Evolutionary conservation across 164 flowering plant species (phyloP).

Genomic region (Vitis rupestris): DNA sequence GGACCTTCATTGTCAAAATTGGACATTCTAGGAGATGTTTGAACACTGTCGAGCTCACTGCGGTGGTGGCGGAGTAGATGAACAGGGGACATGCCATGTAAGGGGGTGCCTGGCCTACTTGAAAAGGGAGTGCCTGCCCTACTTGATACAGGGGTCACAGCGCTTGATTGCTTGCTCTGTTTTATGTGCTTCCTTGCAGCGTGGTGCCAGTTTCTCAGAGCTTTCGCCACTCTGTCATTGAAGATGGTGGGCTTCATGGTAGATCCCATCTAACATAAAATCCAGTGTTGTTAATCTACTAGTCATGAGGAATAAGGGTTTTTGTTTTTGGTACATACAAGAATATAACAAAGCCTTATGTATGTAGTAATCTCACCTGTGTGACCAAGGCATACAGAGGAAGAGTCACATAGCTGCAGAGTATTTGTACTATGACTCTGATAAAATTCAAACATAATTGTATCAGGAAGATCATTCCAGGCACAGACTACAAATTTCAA

Average conservation of each 20-base stretch:
- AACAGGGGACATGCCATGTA: constrained; percentile 2
- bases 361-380: constrained; percentile 23
- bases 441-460: too few species aligned
- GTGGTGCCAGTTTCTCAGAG: constrained; percentile 13
- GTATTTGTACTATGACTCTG: neutral
- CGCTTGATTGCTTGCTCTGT: neutral
- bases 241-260: constrained; percentile 15
- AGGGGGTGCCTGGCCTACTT: neutral
- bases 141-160: constrained; percentile 6
- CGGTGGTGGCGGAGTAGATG: constrained; percentile 11
- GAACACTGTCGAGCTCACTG: constrained; percentile 9
- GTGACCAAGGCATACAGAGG: constrained; percentile 92
- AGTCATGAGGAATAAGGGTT: too few species aligned
- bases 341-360: too few species aligned
- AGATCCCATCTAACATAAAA: constrained; percentile 8
- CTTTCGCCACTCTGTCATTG: constrained; percentile 8
- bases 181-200: constrained; percentile 9
- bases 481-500: too few species aligned
- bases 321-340: too few species aligned
- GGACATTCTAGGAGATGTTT: constrained; percentile 4
- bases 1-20: neutral
- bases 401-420: constrained; percentile 83
- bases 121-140: constrained; percentile 2
- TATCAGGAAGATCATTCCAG: too few species aligned
- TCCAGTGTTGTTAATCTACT: neutral